Conservation (phyloP, 1,284 basidiomycete genomes). For the Leccinum variabile region DNA sequence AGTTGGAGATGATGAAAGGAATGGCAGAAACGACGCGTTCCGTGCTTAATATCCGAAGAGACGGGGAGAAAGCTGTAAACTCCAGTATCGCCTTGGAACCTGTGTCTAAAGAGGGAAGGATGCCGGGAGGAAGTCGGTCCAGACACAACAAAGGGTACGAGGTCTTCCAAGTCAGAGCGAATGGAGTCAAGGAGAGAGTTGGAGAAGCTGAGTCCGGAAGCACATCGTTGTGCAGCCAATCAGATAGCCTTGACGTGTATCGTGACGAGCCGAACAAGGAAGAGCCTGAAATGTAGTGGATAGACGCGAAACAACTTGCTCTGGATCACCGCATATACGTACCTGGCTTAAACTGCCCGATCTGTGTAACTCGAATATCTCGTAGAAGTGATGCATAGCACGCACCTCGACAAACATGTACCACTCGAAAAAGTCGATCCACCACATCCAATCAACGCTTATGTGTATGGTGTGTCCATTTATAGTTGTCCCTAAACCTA, state of each 20-base stretch:
- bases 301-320: background rate
- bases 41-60: conserved; percentile 22
- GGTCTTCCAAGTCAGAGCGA: conserved; percentile 8
- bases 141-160: conserved; percentile 21
- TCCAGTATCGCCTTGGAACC: conserved; percentile 23
- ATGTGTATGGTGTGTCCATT: conserved; percentile 27
- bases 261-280: background rate
- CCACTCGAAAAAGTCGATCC: conserved; percentile 29
- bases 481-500: conserved; percentile 18
- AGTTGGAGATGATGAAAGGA: conserved; percentile 27
- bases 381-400: conserved; percentile 1
- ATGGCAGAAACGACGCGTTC: conserved; percentile 27
- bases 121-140: conserved; percentile 19
- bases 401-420: conserved; percentile 30
- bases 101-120: conserved; percentile 7
- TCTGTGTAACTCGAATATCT: conserved; percentile 7
- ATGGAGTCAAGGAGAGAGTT: conserved; percentile 1
- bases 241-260: background rate
- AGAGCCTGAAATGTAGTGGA: conserved; percentile 1
- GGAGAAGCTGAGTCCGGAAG: background rate
- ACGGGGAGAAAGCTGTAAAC: conserved; percentile 32
- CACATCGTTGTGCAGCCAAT: conserved; percentile 4
- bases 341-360: conserved; percentile 23
- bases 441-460: conserved; percentile 31
- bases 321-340: conserved; percentile 16